Percentiles rank a stretch among this genome's conserved stretches.
Evolutionary conservation across 805 yeast genomes (phyloP).

Genomic region (Starmerella vitae): DNA sequence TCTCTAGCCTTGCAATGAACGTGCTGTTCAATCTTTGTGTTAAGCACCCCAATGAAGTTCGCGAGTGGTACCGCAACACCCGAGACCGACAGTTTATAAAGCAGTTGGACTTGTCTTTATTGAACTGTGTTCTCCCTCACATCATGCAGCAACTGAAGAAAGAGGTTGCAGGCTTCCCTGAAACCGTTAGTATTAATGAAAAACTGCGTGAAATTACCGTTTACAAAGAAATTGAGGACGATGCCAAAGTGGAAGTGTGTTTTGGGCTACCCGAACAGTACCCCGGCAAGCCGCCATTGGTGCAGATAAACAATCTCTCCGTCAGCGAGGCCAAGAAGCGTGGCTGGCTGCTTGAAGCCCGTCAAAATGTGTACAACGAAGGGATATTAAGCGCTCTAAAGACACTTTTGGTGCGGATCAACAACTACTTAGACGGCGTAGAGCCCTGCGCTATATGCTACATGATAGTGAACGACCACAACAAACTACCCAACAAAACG

Average conservation of each 20-base stretch:
- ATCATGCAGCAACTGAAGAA: conserved; percentile 13
- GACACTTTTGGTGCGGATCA: conserved; percentile 57
- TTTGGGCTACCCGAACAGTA: conserved; percentile 59
- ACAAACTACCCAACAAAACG: conserved; percentile 73
- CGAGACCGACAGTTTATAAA: conserved; percentile 15
- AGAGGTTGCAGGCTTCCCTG: conserved; percentile 1
- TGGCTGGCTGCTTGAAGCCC: conserved; percentile 88
- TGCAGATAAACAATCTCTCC: conserved; percentile 72
- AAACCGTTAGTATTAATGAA: conserved; percentile 11
- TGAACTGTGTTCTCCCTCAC: conserved; percentile 11
- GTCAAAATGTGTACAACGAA: conserved; percentile 47
- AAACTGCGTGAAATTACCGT: conserved; percentile 19
- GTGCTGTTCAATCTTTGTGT: conserved; percentile 10
- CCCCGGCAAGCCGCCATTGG: conserved; percentile 51
- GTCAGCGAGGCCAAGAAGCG: conserved; percentile 88
- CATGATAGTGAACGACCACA: conserved; percentile 78
- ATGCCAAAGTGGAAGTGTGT: conserved; percentile 31
- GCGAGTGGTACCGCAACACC: conserved; percentile 20
- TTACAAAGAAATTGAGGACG: conserved; percentile 19
- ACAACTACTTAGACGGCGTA: conserved; percentile 74
- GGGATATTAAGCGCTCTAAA: conserved; percentile 44
- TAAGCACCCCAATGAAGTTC: conserved; percentile 10
- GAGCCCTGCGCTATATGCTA: conserved; percentile 97
- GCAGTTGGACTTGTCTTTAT: conserved; percentile 10
- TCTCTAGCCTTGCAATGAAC: conserved; percentile 1